phyloP scores from a whole-genome alignment of 495 filamentous ascomycete genomes.

The Penicillium bovifimosum region DNA sequence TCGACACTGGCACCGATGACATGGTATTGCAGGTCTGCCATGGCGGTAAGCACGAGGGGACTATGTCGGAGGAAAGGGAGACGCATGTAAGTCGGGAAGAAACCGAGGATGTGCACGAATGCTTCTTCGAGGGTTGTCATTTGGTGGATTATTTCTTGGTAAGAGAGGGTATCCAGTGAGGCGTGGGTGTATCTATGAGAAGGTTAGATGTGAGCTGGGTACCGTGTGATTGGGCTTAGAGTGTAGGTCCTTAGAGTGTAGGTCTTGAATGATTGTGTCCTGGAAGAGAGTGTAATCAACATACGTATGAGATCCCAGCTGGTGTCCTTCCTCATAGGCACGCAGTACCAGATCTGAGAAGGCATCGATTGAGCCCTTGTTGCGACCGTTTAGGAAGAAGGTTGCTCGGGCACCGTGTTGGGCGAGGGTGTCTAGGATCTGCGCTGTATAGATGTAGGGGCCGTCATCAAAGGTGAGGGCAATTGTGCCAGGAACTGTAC shows the following conservation, averaged over 20 bases:
- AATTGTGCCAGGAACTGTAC: slow-evolving; percentile 50
- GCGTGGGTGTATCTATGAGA: slow-evolving; percentile 51
- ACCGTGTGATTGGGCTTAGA: not conserved
- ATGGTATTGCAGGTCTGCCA: slow-evolving; percentile 38
- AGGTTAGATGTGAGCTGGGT: not conserved
- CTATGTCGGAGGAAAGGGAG: slow-evolving; percentile 37
- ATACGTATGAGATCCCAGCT: slow-evolving; percentile 72
- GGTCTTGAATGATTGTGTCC: too few relatives aligned
- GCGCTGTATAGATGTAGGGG: slow-evolving; percentile 58
- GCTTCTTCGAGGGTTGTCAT: slow-evolving; percentile 69
- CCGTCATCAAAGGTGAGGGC: slow-evolving; percentile 78
- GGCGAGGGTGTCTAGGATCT: slow-evolving; percentile 58
- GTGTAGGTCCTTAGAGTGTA: not conserved
- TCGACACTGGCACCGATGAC: slow-evolving; percentile 41
- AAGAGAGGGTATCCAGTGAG: slow-evolving; percentile 50
- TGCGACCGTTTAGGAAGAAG: slow-evolving; percentile 70
- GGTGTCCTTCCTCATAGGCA: slow-evolving; percentile 59
- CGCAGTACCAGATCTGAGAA: slow-evolving; percentile 54
- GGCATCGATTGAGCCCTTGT: slow-evolving; percentile 51
- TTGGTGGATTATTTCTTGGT: slow-evolving; percentile 50
- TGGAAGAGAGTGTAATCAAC: slow-evolving; percentile 1
- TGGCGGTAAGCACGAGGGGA: slow-evolving; percentile 18
- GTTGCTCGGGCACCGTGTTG: slow-evolving; percentile 58
- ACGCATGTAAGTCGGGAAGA: slow-evolving; percentile 69
- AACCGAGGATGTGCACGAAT: slow-evolving; percentile 60